Evolutionary conservation across 2,329 filamentous ascomycete species (phyloP).

Genomic region (Ophiostoma sp.): DNA sequence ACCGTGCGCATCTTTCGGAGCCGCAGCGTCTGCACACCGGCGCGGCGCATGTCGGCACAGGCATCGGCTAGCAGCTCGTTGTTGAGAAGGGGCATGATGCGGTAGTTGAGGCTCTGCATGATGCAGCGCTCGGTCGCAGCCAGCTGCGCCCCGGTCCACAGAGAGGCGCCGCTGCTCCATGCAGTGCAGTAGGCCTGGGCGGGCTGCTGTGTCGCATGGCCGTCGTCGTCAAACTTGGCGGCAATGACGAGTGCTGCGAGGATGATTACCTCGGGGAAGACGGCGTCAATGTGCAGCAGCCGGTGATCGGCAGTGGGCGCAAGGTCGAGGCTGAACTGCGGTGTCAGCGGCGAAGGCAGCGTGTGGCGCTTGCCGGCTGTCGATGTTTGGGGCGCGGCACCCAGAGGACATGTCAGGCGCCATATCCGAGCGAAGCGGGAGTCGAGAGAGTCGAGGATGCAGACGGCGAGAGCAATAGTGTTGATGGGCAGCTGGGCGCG

Average conservation of each 20-base stretch:
- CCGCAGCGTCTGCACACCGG: slow-evolving; percentile 34
- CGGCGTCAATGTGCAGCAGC: slow-evolving; percentile 54
- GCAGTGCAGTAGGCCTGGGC: slow-evolving; percentile 48
- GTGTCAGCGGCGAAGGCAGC: slow-evolving; percentile 38
- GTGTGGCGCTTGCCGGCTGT: slow-evolving; percentile 42
- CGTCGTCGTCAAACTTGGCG: slow-evolving; percentile 60
- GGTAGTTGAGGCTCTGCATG: slow-evolving; percentile 59
- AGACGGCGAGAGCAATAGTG: slow-evolving; percentile 58
- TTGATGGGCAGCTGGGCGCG: slow-evolving; percentile 55
- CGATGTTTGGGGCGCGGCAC: background rate
- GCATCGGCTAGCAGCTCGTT: slow-evolving; percentile 53
- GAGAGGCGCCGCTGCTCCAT: slow-evolving; percentile 40
- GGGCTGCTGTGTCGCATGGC: slow-evolving; percentile 49
- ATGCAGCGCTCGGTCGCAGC: slow-evolving; percentile 59
- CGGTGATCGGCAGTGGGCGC: slow-evolving; percentile 27
- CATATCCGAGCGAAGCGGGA: slow-evolving; percentile 57
- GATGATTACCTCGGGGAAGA: slow-evolving; percentile 58
- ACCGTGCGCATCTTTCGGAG: slow-evolving; percentile 12
- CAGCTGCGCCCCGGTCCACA: slow-evolving; percentile 58
- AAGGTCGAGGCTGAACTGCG: slow-evolving; percentile 19
- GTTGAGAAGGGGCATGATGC: slow-evolving; percentile 56
- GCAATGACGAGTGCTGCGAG: slow-evolving; percentile 59
- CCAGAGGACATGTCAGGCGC: slow-evolving; percentile 54
- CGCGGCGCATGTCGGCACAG: slow-evolving; percentile 59
- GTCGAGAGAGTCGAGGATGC: slow-evolving; percentile 60